Evolutionary conservation across 1,284 basidiomycete species (phyloP), one percentile per base, ranked within the genome.

Genomic region (Austroboletus novae-zelandiae): DNA sequence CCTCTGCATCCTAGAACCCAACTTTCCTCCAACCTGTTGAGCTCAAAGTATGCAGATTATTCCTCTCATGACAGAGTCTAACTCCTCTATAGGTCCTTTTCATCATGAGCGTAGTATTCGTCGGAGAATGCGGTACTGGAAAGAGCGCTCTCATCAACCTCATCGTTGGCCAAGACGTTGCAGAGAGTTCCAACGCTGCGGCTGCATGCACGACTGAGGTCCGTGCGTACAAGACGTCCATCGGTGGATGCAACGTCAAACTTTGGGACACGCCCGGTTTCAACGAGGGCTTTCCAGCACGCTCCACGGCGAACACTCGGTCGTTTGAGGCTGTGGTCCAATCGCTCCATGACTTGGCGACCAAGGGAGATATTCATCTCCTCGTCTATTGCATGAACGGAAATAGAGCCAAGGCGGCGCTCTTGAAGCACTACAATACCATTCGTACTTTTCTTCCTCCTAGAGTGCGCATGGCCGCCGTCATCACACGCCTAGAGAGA

Each of bases 131-230:
- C 3, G 60, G 61, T 5, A 51, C 46, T 17, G 60, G 62, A 37
- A 62, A 65, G 40, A 61, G 60, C 13, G 64, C 55, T 11, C 43
- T 65, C n/a, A 46, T 64, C 4, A 65, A 62, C 41, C 35, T 65
- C 10, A 46, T 63, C 29, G 7, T 54, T 1, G 52, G 52, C 1
- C 29, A 25, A 37, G 29, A 61, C 17, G 35, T 54, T 10, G 56
- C 58, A 40, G 47, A 37, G 13, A 53, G 50, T 18, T 61, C 58
- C 23, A 59, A 56, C 40, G 53, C 59, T 40, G 43, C 61, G 14
- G 3, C 35, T 2, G 45, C 53, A 20, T 59, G 62, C 37, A 63
- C 61, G 13, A 47, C 48, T 5, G 17, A 45, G 17, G 30, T 44
- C 15, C 39, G 35, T 31, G 47, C 40, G 7, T 53, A 65, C 46